Conservation (phyloP, 768 basidiomycete genomes). For the Phallus indusiatus region DNA sequence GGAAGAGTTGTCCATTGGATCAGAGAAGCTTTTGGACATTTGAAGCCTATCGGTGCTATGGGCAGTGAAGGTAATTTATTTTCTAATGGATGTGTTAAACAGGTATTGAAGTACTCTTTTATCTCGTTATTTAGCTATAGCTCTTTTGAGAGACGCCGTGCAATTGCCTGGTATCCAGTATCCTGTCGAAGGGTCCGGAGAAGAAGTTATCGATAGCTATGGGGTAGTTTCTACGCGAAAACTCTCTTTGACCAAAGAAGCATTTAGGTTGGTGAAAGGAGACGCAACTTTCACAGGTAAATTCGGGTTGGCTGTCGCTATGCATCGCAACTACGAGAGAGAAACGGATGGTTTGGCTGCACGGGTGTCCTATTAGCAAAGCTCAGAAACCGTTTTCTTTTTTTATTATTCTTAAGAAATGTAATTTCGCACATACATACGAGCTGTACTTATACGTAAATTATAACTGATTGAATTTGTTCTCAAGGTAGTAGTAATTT, state of each 20-base stretch:
- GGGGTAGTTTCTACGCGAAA: background rate
- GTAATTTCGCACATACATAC: no score
- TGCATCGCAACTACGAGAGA: conserved; percentile 3
- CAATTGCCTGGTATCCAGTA: background rate
- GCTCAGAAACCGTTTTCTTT: no score
- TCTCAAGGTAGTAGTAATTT: no score
- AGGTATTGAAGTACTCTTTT: background rate
- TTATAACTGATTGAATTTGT: no score
- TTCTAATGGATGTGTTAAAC: background rate
- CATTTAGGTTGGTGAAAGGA: background rate
- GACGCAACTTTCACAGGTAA: background rate
- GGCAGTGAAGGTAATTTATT: conserved; percentile 41
- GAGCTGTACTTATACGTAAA: no score
- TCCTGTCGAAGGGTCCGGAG: background rate
- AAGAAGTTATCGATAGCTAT: background rate
- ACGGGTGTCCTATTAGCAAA: background rate
- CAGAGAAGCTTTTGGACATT: conserved; percentile 79
- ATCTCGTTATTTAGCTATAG: background rate
- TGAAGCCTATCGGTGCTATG: conserved; percentile 71
- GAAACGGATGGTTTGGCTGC: conserved; percentile 3
- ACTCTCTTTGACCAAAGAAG: background rate
- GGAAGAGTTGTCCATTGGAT: conserved; percentile 78
- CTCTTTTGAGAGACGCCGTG: background rate
- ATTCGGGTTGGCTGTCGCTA: background rate
- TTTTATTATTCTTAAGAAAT: no score